Percentiles rank a stretch among this genome's conserved stretches.
These are phyloP conservation scores for Mycothermus thermophilus DNA, from an alignment of 495 filamentous ascomycete species.

Conservation along the genomic window DNA sequence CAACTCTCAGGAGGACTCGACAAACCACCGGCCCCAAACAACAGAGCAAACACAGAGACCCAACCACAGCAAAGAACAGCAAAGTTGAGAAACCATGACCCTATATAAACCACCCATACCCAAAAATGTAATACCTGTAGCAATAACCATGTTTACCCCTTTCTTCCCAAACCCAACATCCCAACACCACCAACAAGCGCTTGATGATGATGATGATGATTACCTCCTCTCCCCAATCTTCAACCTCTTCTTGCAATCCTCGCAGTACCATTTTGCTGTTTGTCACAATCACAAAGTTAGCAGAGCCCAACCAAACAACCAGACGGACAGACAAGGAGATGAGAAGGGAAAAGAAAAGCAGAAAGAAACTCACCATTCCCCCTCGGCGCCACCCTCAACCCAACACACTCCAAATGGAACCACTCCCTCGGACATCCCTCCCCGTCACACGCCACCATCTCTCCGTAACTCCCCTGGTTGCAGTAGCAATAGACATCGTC, in stretches of 20 bases:
- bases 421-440: conserved; percentile 79
- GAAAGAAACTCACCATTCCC: conserved; percentile 54
- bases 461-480: conserved; percentile 82
- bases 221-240: conserved; percentile 28
- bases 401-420: conserved; percentile 93
- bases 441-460: conserved; percentile 97
- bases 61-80: no score
- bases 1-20: no score
- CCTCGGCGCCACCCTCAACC: conserved; percentile 69
- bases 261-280: conserved; percentile 81
- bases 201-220: no score
- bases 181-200: no score
- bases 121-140: no score
- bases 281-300: background rate
- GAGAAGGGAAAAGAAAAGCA: background rate
- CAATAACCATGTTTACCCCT: no score
- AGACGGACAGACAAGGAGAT: background rate
- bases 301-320: background rate
- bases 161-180: no score
- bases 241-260: conserved; percentile 68
- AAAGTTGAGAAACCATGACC: no score
- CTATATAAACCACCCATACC: no score
- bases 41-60: no score
- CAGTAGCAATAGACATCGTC: conserved; percentile 66
- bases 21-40: no score